Base-by-base conservation (phyloP, 306 rosid species). In the Arachis hypogaea region DNA sequence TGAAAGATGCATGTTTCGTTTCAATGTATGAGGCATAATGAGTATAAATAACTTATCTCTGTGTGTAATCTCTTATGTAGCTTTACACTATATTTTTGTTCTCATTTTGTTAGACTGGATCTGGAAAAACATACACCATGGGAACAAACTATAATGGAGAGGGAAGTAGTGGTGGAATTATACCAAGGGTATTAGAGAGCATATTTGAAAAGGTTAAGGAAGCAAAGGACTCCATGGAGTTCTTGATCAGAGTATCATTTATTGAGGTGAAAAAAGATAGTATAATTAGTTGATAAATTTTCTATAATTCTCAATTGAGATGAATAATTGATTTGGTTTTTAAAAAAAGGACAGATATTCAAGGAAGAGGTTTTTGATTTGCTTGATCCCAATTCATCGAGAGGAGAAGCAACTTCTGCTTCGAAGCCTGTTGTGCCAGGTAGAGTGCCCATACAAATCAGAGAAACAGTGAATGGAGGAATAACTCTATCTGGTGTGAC, bases 331-430 rank as follows among this genome's bases (percentile, higher is more conserved):
- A 42, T 42, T 12, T 55, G 44, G 44, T 9, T 59, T 9, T 59
- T 22, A 22, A 5, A 74, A 64, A 63, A 12, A 47, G 64, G 59
- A 69, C 87, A 93, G 97, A 93, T 93, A 81, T 93, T 93, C 68
- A 93, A 90, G 82, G 97, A 90, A 85, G 98, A 93, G 63, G 93
- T 93, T 62, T 93, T 87, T 77, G 98, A 93, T 72, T 84, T 93
- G 85, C 90, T 93, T 50, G 98, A 90, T 60, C 71, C 91, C 66
- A 84, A 60, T 86, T 74, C 77, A 55, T 57, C 96, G 7, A 88
- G 74, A 78, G 87, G 64, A 58, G 96, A 87, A 50, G 86, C 72
- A 28, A 73, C 80, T 36, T 66, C 81, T 61, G 61, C 59, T 22
- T 29, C 56, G 52, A 93, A 90, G 81, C 76, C 79, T 11, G 73